Evolutionary conservation across 1,284 basidiomycete species (phyloP), one percentile per base, ranked within the genome.

Genomic region (Tilletiaria anomala): DNA sequence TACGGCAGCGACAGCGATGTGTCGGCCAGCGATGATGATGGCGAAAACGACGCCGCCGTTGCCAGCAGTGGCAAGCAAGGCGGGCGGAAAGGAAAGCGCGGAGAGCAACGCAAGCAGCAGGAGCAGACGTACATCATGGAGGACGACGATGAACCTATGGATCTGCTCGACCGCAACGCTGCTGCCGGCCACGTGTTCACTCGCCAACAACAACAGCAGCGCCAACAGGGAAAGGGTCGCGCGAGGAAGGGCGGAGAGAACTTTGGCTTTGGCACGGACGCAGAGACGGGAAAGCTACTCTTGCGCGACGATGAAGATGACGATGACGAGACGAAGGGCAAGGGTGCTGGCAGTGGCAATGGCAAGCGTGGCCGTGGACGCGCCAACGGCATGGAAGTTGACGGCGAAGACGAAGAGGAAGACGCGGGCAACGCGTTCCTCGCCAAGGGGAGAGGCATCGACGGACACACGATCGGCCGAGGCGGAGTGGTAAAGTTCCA

Each of bases 141-240:
- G 51, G 91, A 96, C 64, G 81, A 86, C 44, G 86, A 96, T 58
- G 81, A 89, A 54, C 91, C 93, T 1, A 84, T 94, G 78, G 91
- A 99, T 71, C 73, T 99, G 42, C 72, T 99, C 5, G 79, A 86
- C 45, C 82, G 88, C 33, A 44, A 45, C 19, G 56, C 59, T 21
- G 22, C 33, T 12, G 51, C 53, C n/a, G 16, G 26, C 1, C 15
- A 26, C 4, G 31, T 39, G 16, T 8, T 29, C 10, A 29, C 26
- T 8, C 10, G 38, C 38, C 23, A 50, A 47, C n/a, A n/a, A n/a
- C 40, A 45, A 40, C 6, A 48, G 50, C 36, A 44, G 40, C 39
- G 43, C 43, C 37, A 44, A 42, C 33, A 40, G 31, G 18, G 41
- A 11, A 38, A 47, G 48, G 33, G 50, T 32, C 52, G 49, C 37